Evolutionary conservation across 352 stramenopile species (phyloP), one percentile per base, ranked within the genome.

Genomic region (Phytophthora rubi): DNA sequence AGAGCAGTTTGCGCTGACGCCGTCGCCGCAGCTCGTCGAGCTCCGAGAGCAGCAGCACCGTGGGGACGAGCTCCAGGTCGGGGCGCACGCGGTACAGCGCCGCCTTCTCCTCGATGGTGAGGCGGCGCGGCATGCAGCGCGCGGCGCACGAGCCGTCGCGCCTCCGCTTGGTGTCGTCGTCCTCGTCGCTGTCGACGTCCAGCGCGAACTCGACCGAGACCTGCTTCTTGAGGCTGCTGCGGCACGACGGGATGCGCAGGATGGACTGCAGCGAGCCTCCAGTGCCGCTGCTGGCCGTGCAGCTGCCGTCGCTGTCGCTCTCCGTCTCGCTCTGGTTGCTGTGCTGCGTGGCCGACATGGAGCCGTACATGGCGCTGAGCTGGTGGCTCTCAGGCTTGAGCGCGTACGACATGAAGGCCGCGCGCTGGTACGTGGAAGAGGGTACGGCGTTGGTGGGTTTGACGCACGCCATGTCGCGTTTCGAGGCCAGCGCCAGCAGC

Each of bases 61-160:
- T 83, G 0, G 86, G 83, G n/a, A 81, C 80, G 51, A 91, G 76
- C 65, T 92, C 81, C 56, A 94, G 67, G 53, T 94, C 86, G 1
- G 86, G 86, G 1, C 86, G 82, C 21, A 90, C 71, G 18, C 73
- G 84, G 64, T 94, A 94, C 54, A 94, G 74, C 42, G 77, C 86
- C 2, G 82, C 77, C 59, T 92, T 94, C 65, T 94, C 86, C 66
- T 94, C 86, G 18, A 91, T 81, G 4, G 86, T 94, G 10, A 94
- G 71, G 26, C 86, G 82, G 3, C 85, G 70, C n/a, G 85, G 85
- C 53, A 91, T 76, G 63, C 82, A 93, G 28, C 79, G 82, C 4
- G 82, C 49, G 1, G 79, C 60, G 51, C 79, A 88, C 15, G 74
- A 73, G 9, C 77, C 33, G 5, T 65, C 51, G 12, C 72, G 35